phyloP scores from a whole-genome alignment of 2,329 filamentous ascomycete genomes.

The Metarhizium robertsii region DNA sequence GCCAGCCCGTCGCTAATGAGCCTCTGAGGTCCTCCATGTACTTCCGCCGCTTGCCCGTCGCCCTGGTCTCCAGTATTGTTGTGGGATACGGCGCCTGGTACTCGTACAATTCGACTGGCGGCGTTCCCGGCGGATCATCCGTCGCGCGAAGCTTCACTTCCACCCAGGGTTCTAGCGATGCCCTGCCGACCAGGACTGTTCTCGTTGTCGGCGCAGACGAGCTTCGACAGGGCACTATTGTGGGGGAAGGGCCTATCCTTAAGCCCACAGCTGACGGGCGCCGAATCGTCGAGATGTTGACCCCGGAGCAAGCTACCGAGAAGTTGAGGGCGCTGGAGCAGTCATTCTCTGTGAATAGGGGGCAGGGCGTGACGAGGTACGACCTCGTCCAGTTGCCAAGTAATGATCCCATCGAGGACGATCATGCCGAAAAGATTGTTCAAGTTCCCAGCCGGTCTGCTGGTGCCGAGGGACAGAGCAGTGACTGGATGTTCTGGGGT shows the following conservation, averaged over 20 bases:
- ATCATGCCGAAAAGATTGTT: conserved; percentile 96
- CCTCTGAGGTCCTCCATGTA: conserved; percentile 66
- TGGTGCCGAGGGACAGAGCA: conserved; percentile 28
- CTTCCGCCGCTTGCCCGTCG: conserved; percentile 56
- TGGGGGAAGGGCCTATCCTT: conserved; percentile 75
- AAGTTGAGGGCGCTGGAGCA: conserved; percentile 85
- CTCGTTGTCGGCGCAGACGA: conserved; percentile 85
- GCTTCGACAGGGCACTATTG: conserved; percentile 78
- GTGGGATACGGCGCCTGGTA: conserved; percentile 74
- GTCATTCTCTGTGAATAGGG: conserved; percentile 82
- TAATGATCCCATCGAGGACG: conserved; percentile 97
- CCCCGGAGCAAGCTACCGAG: conserved; percentile 83
- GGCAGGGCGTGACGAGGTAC: conserved; percentile 86
- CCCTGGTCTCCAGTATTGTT: conserved; percentile 55
- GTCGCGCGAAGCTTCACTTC: conserved; percentile 34
- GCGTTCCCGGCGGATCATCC: conserved; percentile 18
- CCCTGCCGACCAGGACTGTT: conserved; percentile 52
- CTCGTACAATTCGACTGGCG: conserved; percentile 44
- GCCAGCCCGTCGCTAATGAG: conserved; percentile 33
- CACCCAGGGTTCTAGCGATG: conserved; percentile 26
- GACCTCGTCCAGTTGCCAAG: conserved; percentile 90
- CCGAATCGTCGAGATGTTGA: conserved; percentile 91
- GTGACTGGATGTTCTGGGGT: conserved; percentile 99
- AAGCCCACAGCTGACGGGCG: conserved; percentile 80
- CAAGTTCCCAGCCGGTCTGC: conserved; percentile 60